These are phyloP conservation scores for Heliamphora pulchella DNA, from an alignment of 179 eudicot genomes.

Conservation along the genomic window DNA sequence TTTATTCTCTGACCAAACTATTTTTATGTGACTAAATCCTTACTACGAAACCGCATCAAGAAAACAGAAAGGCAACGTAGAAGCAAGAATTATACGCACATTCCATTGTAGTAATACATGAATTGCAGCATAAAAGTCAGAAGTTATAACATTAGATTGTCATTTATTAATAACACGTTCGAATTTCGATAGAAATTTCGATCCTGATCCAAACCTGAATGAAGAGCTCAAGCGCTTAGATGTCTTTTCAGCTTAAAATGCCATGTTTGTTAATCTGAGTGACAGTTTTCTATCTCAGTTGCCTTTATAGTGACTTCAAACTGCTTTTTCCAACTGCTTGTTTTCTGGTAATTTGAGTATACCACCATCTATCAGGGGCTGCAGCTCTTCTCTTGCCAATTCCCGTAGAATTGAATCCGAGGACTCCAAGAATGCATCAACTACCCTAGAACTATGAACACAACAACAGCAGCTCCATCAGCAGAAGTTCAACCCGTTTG, in stretches of 20 bases:
- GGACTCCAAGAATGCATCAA: slow-evolving; percentile 63
- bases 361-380: slow-evolving; percentile 60
- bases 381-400: slow-evolving; percentile 53
- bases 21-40: background rate
- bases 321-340: slow-evolving; percentile 30
- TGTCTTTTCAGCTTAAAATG: no score
- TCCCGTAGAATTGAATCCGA: slow-evolving; percentile 41
- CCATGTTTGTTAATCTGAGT: background rate
- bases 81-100: background rate
- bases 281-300: background rate
- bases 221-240: background rate
- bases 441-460: slow-evolving; percentile 55
- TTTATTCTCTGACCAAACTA: background rate
- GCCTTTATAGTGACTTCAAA: slow-evolving; percentile 5
- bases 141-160: background rate
- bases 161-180: background rate
- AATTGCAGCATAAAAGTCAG: background rate
- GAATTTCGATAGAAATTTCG: no score
- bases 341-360: slow-evolving; percentile 44
- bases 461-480: slow-evolving; percentile 1
- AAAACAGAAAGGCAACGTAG: background rate
- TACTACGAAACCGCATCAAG: background rate
- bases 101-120: background rate
- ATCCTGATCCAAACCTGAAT: background rate
- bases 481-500: background rate